Percentiles rank a stretch among this genome's conserved stretches.
phyloP scores from a whole-genome alignment of 2,329 filamentous ascomycete genomes.

The Albifimbria verrucaria region DNA sequence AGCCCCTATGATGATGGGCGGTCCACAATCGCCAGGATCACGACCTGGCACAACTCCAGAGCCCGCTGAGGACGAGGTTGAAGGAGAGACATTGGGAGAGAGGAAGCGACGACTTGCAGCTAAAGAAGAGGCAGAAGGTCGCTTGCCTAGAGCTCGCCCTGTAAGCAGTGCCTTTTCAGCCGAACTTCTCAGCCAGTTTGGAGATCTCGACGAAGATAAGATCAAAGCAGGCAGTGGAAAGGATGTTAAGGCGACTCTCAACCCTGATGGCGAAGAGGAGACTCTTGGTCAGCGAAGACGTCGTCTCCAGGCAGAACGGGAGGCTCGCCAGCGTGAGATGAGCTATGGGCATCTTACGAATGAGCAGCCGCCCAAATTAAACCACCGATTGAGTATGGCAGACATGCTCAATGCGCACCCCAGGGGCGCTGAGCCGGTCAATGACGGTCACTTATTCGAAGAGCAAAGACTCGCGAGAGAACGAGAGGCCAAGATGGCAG shows the following conservation, averaged over 20 bases:
- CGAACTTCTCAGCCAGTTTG: constrained; percentile 66
- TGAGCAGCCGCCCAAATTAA: constrained; percentile 14
- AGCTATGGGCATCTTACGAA: constrained; percentile 26
- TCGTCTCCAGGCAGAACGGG: constrained; percentile 66
- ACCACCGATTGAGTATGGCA: constrained; percentile 51
- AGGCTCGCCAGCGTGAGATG: constrained; percentile 59
- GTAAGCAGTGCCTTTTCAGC: constrained; percentile 65
- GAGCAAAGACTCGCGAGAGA: constrained; percentile 37
- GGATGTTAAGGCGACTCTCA: constrained; percentile 40
- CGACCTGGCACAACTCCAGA: constrained; percentile 29
- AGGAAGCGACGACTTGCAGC: constrained; percentile 63
- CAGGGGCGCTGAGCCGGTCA: constrained; percentile 33
- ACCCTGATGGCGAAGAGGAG: constrained; percentile 56
- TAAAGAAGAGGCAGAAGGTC: constrained; percentile 43
- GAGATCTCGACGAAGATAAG: constrained; percentile 42
- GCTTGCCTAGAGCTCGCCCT: constrained; percentile 51
- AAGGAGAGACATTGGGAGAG: constrained; percentile 64
- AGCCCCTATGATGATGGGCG: constrained; percentile 17
- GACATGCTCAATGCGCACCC: constrained; percentile 51
- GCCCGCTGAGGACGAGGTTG: constrained; percentile 54
- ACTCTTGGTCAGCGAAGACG: constrained; percentile 75
- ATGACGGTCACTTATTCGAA: constrained; percentile 37
- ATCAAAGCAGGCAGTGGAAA: constrained; percentile 29
- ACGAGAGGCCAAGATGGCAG: constrained; percentile 46
- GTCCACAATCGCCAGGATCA: constrained; percentile 15